Evolutionary conservation across 2,329 filamentous ascomycete species (phyloP).

Genomic region (Metarhizium anisopliae): DNA sequence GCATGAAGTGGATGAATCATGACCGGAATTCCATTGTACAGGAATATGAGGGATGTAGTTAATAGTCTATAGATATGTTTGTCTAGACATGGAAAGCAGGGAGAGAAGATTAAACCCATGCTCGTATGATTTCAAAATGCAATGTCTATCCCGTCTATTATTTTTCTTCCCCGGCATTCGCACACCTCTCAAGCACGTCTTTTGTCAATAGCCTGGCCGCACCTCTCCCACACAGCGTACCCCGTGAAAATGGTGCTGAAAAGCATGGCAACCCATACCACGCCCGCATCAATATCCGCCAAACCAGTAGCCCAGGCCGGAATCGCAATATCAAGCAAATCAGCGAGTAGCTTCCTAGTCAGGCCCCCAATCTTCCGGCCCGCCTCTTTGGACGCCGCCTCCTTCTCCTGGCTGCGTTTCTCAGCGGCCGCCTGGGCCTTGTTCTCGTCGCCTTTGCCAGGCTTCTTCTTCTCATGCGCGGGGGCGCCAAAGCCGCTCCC

Average conservation of each 20-base stretch:
- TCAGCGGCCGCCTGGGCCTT: conserved; percentile 24
- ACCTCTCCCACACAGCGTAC: conserved; percentile 51
- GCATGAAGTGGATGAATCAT: neutral
- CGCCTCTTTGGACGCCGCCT: conserved; percentile 19
- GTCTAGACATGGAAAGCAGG: neutral
- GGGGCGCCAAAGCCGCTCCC: conserved; percentile 17
- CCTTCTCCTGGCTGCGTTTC: conserved; percentile 23
- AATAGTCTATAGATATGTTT: neutral
- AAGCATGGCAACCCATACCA: conserved; percentile 50
- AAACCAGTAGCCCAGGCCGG: conserved; percentile 54
- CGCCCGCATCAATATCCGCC: conserved; percentile 40
- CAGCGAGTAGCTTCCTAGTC: conserved; percentile 41
- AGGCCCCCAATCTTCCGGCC: conserved; percentile 24
- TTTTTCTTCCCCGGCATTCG: neutral
- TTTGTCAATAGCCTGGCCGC: conserved; percentile 18
- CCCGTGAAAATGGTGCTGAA: conserved; percentile 53
- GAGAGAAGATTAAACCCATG: neutral
- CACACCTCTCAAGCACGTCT: neutral
- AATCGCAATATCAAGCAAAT: conserved; percentile 52
- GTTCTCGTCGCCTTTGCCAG: conserved; percentile 15
- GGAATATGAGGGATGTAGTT: neutral
- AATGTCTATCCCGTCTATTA: neutral
- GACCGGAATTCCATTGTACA: neutral
- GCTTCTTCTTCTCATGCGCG: conserved; percentile 8
- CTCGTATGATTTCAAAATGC: neutral